Percentiles rank a stretch among this genome's conserved stretches.
phyloP scores from a whole-genome alignment of 2,329 filamentous ascomycete genomes.

The Zarea fungicola region DNA sequence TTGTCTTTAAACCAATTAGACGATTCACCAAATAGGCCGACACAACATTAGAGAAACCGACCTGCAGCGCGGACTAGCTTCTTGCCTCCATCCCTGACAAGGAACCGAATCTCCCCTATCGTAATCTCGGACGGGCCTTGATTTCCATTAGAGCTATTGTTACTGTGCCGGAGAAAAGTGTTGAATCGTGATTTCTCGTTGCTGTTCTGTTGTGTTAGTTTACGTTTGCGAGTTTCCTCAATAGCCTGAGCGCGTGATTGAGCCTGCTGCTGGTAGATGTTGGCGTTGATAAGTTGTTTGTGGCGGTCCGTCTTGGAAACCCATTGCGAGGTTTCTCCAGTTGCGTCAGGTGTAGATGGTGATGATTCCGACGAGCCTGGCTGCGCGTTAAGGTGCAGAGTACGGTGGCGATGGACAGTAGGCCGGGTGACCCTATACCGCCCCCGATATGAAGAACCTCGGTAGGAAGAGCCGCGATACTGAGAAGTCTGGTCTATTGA shows the following conservation, averaged over 20 bases:
- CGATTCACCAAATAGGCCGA: too few relatives aligned
- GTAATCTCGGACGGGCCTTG: constrained; percentile 54
- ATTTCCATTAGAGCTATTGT: constrained; percentile 21
- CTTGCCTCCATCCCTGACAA: constrained; percentile 70
- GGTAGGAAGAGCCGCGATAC: constrained; percentile 24
- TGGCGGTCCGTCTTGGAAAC: constrained; percentile 71
- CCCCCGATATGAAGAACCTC: constrained; percentile 28
- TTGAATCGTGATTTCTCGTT: constrained; percentile 55
- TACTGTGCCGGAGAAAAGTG: constrained; percentile 26
- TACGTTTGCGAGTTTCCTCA: constrained; percentile 60
- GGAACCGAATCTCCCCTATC: constrained; percentile 69
- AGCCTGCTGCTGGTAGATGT: constrained; percentile 69
- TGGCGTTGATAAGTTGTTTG: constrained; percentile 76
- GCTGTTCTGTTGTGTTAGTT: constrained; percentile 47
- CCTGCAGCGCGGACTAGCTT: constrained; percentile 72
- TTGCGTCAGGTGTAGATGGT: constrained; percentile 31
- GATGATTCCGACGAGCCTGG: constrained; percentile 32
- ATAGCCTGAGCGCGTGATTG: constrained; percentile 66
- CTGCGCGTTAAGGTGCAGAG: constrained; percentile 57
- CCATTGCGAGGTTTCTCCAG: constrained; percentile 40
- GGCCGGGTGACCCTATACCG: constrained; percentile 32
- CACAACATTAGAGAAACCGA: constrained; percentile 37
- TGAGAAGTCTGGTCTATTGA: constrained; percentile 28
- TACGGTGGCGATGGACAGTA: constrained; percentile 42
- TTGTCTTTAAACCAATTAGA: constrained; percentile 39